A percentile compares a stretch with the other conserved stretches of the same genome.
Evolutionary conservation across 352 stramenopile species (phyloP).

Genomic region (Pilasporangium apinafurcum): DNA sequence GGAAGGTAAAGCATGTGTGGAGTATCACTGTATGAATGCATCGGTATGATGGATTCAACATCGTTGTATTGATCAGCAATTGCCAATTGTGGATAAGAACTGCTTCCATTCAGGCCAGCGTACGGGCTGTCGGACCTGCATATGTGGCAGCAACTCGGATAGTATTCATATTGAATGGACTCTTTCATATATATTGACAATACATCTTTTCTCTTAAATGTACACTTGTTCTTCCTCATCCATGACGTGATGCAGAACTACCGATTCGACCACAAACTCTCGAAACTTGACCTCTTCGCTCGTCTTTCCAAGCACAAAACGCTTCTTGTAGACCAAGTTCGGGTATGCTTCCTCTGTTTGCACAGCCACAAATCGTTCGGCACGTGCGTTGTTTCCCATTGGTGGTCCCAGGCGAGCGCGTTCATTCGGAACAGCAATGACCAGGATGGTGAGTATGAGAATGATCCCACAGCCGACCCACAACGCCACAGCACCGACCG

Average conservation of each 20-base stretch:
- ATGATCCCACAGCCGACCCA: conserved; percentile 13
- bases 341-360: conserved; percentile 69
- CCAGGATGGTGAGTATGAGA: conserved; percentile 33
- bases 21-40: too few species aligned
- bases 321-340: conserved; percentile 77
- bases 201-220: conserved; percentile 15
- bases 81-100: too few species aligned
- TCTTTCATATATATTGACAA: not conserved
- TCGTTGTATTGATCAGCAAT: too few species aligned
- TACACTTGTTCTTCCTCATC: conserved; percentile 66
- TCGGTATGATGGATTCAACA: too few species aligned
- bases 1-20: too few species aligned
- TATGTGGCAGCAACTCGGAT: too few species aligned
- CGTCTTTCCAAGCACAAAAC: conserved; percentile 62
- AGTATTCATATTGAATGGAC: too few species aligned
- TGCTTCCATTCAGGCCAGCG: too few species aligned
- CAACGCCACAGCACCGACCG: conserved; percentile 39
- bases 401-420: conserved; percentile 36
- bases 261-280: conserved; percentile 61
- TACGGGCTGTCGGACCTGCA: too few species aligned
- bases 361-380: conserved; percentile 58
- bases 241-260: conserved; percentile 56
- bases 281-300: conserved; percentile 66
- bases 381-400: conserved; percentile 43
- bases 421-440: conserved; percentile 43